Evolutionary conservation across 2,329 filamentous ascomycete genomes (phyloP), one percentile per base, ranked within the genome.

Genomic region (Pyricularia pennisetigena): DNA sequence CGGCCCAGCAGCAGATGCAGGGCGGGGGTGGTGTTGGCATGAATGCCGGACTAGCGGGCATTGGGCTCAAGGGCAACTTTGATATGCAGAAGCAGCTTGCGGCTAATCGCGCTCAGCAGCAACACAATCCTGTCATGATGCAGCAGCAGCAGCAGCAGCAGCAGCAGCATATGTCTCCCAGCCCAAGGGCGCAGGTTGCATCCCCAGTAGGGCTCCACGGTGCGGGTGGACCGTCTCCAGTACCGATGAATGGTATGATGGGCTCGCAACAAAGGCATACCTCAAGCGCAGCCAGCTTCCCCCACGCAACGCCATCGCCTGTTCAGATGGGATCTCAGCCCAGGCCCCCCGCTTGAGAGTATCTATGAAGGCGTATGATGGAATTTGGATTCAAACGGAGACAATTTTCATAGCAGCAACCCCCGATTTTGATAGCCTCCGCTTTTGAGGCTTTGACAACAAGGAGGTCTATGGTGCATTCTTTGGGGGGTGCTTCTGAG

Each of bases 1-100:
- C 74, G 32, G 73, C 71, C 1, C 72, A 75, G 64, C 73, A 74
- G 69, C 67, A 79, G 30, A 14, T 86, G 77, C 67, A 92, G 78
- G 69, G 83, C 77, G 69, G 65, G 1, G 49, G 57, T 30, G 69
- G 69, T 32, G 67, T 69, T 30, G 69, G 69, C 16, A 70, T 82
- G 69, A 71, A 78, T 4, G 71, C 76, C 0, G 78, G 78, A 23
- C 73, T 80, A 24, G 75, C 75, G n/a, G 78, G 78, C 24, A 78
- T 79, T 24, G 78, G 79, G 0, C 71, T 79, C 9, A 76, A 75
- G 32, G 75, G 75, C 12, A 74, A 73, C 14, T 74, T 76, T 32
- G 76, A 80, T 41, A 72, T 75, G 64, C 72, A 75, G 29, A 78
- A 78, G 72, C 73, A 78, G 65, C 76, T 76, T 2, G 76, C 76